Evolutionary conservation across 352 stramenopile genomes (phyloP).

Genomic region (Globisporangium yorkense): DNA sequence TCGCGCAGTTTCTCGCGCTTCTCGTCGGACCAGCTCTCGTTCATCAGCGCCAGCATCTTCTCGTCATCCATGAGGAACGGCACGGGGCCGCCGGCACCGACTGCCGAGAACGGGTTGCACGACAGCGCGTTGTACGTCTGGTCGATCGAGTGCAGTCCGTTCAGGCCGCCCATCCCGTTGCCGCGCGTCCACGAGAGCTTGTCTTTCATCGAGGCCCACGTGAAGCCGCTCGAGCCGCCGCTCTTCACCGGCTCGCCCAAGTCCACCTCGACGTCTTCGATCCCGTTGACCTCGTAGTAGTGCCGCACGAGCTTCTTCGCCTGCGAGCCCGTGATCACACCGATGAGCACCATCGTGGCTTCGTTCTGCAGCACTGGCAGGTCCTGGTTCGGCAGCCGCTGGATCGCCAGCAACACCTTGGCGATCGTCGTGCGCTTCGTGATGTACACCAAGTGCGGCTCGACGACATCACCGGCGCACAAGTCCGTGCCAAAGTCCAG

Average conservation of each 20-base stretch:
- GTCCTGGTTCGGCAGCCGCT: conserved; percentile 63
- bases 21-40: conserved; percentile 48
- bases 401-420: conserved; percentile 64
- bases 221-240: conserved; percentile 23
- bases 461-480: conserved; percentile 61
- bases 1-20: conserved; percentile 58
- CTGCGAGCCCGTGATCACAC: conserved; percentile 50
- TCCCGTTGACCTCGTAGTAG: conserved; percentile 44
- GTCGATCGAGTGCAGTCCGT: conserved; percentile 55
- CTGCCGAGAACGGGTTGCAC: conserved; percentile 14
- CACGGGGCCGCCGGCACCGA: conserved; percentile 16
- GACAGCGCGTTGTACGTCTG: conserved; percentile 64
- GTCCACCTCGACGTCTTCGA: conserved; percentile 59
- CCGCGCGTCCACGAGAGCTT: conserved; percentile 35
- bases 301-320: conserved; percentile 57
- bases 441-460: conserved; percentile 65
- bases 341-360: conserved; percentile 58
- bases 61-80: conserved; percentile 82
- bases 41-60: conserved; percentile 73
- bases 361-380: conserved; percentile 72
- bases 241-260: conserved; percentile 56
- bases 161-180: conserved; percentile 53
- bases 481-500: conserved; percentile 62
- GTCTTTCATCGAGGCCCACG: conserved; percentile 58
- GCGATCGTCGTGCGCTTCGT: conserved; percentile 66